Percentiles rank a stretch among this genome's conserved stretches.
Conservation (phyloP, 495 filamentous ascomycete genomes). For the Pyrenula aspistea region DNA sequence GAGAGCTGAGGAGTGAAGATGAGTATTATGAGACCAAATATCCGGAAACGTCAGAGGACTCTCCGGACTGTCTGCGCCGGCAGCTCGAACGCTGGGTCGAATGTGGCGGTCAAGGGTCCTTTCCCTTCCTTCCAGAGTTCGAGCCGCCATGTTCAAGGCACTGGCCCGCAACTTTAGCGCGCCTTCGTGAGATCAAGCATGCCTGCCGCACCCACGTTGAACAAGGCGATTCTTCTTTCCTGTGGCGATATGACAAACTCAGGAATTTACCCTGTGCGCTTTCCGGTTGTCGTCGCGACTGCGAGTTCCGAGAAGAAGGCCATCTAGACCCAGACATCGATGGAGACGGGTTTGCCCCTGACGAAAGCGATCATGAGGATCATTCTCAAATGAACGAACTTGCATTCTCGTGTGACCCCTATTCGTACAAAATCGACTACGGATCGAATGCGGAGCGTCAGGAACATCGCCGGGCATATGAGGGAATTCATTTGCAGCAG, state of each 20-base stretch:
- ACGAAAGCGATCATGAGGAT: too few species aligned
- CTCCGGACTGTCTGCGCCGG: not conserved
- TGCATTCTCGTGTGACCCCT: too few species aligned
- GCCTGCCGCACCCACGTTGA: not conserved
- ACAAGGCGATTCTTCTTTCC: not conserved
- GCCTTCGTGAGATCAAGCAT: not conserved
- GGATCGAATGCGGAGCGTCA: too few species aligned
- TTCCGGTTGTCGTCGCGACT: not conserved
- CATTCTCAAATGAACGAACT: too few species aligned
- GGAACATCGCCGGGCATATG: too few species aligned
- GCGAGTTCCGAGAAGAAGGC: not conserved
- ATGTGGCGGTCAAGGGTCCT: not conserved
- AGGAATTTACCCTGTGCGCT: not conserved
- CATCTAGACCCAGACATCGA: too few species aligned
- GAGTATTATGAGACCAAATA: not conserved
- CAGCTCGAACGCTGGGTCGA: not conserved
- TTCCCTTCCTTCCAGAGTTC: not conserved
- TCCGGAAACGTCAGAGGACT: not conserved
- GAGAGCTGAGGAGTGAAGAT: not conserved
- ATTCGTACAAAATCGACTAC: too few species aligned
- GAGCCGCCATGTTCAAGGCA: not conserved
- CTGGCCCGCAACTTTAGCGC: not conserved
- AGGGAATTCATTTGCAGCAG: too few species aligned
- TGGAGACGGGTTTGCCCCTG: too few species aligned
- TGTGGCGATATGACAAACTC: not conserved